phyloP scores from a whole-genome alignment of 352 stramenopile species.

The Pythium oligandrum region DNA sequence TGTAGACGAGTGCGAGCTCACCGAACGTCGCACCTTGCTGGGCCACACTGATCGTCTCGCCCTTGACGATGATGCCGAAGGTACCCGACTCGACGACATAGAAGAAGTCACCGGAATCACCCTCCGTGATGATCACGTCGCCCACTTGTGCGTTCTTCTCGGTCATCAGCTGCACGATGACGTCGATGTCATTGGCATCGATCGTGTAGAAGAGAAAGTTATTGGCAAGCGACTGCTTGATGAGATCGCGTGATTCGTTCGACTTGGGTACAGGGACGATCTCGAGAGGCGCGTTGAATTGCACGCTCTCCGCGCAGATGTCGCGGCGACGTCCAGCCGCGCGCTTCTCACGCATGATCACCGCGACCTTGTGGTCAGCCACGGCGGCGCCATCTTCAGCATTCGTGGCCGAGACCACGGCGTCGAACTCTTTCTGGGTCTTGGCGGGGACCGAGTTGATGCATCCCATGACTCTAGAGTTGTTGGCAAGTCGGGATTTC shows the following conservation, averaged over 20 bases:
- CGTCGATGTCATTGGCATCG: constrained; percentile 38
- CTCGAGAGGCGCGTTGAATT: constrained; percentile 48
- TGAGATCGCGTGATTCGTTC: constrained; percentile 34
- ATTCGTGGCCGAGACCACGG: constrained; percentile 22
- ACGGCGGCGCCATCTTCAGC: constrained; percentile 10
- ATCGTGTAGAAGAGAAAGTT: constrained; percentile 73
- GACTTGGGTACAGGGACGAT: constrained; percentile 33
- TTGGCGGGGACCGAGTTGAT: constrained; percentile 56
- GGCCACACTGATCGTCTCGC: constrained; percentile 65
- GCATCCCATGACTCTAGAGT: constrained; percentile 35
- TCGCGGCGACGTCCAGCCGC: constrained; percentile 48
- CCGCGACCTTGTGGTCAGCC: constrained; percentile 34
- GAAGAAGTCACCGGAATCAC: constrained; percentile 70
- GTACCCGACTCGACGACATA: constrained; percentile 78
- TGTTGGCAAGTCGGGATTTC: too few relatives aligned
- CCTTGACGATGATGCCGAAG: constrained; percentile 86
- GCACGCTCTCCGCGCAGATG: constrained; percentile 70
- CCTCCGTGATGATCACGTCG: constrained; percentile 58
- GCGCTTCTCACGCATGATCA: constrained; percentile 68
- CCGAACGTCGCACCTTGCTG: constrained; percentile 88
- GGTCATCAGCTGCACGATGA: constrained; percentile 49
- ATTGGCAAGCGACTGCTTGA: constrained; percentile 50
- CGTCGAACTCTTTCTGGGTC: constrained; percentile 37
- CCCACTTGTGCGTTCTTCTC: constrained; percentile 30
- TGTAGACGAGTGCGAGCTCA: constrained; percentile 95